Percentiles rank a stretch among this genome's conserved stretches.
Evolutionary conservation across 2,329 filamentous ascomycete genomes (phyloP).

Genomic region (Trichoderma aggressivum): DNA sequence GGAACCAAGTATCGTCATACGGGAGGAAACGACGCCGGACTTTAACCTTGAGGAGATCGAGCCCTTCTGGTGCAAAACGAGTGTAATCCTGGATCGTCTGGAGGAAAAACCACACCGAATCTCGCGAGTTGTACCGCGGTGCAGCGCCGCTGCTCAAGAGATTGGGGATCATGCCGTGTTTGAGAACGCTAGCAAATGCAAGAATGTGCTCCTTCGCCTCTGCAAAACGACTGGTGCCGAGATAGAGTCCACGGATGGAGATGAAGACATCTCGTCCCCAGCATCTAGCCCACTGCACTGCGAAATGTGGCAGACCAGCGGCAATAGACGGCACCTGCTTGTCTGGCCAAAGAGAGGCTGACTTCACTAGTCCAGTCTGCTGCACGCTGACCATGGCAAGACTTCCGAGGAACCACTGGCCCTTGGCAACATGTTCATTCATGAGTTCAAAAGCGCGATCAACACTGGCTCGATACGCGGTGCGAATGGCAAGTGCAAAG

Average conservation of each 20-base stretch:
- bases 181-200: slow-evolving; percentile 91
- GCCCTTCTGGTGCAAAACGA: slow-evolving; percentile 73
- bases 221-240: slow-evolving; percentile 82
- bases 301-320: slow-evolving; percentile 90
- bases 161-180: slow-evolving; percentile 98
- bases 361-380: slow-evolving; percentile 83
- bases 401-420: slow-evolving; percentile 85
- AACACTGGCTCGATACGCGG: slow-evolving; percentile 80
- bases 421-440: slow-evolving; percentile 69
- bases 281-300: slow-evolving; percentile 89
- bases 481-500: slow-evolving; percentile 84
- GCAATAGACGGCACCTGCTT: slow-evolving; percentile 83
- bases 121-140: slow-evolving; percentile 91
- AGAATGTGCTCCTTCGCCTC: slow-evolving; percentile 93
- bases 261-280: slow-evolving; percentile 99
- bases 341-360: slow-evolving; percentile 83
- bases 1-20: slow-evolving; percentile 94
- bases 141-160: slow-evolving; percentile 79
- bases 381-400: slow-evolving; percentile 90
- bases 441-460: slow-evolving; percentile 76
- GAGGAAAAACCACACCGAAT: slow-evolving; percentile 97
- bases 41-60: slow-evolving; percentile 68
- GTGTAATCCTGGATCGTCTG: slow-evolving; percentile 95
- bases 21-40: slow-evolving; percentile 85
- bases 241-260: slow-evolving; percentile 83